Conservation (phyloP, 179 eudicot species). For the Silene coronaria region DNA sequence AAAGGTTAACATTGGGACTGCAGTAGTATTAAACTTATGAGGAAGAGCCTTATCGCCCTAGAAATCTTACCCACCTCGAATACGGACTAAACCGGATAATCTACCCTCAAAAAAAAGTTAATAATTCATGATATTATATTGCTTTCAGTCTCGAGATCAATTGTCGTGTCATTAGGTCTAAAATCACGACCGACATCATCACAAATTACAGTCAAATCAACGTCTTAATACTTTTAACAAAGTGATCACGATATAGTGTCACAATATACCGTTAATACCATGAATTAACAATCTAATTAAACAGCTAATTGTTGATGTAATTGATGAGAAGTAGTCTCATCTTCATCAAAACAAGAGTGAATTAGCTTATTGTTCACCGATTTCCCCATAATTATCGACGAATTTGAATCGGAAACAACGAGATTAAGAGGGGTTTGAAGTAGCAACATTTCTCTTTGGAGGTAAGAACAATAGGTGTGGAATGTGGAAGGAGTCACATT, state of each 20-base stretch:
- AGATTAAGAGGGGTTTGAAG: conserved; percentile 27
- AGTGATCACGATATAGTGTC: not conserved
- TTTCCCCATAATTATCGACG: conserved; percentile 29
- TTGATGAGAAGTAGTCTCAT: conserved; percentile 31
- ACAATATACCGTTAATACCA: conserved; percentile 13
- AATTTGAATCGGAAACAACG: conserved; percentile 20
- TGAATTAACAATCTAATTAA: conserved; percentile 24
- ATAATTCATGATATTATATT: too few species aligned
- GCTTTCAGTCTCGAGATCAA: not conserved
- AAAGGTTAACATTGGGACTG: too few species aligned
- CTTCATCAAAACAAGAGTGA: conserved; percentile 35
- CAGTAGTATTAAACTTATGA: too few species aligned
- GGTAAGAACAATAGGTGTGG: conserved; percentile 48
- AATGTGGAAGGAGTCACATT: conserved; percentile 66
- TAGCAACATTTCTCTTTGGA: conserved; percentile 51
- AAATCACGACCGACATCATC: not conserved
- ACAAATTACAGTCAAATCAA: not conserved
- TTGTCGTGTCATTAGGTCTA: not conserved
- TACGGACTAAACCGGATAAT: too few species aligned
- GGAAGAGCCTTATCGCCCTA: too few species aligned
- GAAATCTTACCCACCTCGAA: too few species aligned
- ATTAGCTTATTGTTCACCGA: conserved; percentile 20
- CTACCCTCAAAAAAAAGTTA: too few species aligned
- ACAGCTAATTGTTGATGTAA: conserved; percentile 38
- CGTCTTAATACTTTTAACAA: not conserved